These are phyloP conservation scores for Gonium pectorale DNA, from an alignment of 139 green algal genomes.

Conservation along the genomic window DNA sequence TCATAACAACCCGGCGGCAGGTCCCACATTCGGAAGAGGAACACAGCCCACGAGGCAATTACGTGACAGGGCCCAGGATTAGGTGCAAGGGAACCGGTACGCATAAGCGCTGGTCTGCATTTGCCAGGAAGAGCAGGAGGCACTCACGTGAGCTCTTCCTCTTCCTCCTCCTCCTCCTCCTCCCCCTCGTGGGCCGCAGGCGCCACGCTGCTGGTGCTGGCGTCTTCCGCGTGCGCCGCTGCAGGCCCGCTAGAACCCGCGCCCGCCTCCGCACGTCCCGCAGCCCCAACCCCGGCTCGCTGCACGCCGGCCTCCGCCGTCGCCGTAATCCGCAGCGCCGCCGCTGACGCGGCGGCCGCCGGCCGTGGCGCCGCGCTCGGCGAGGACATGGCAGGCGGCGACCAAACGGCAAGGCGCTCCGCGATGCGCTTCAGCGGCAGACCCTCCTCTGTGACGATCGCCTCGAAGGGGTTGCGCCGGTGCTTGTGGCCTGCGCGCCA, in stretches of 20 bases:
- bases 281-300: not conserved
- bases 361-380: not conserved
- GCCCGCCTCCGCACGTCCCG: not conserved
- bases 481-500: conserved; percentile 61
- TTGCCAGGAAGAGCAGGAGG: too few relatives aligned
- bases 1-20: too few relatives aligned
- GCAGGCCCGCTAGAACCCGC: not conserved
- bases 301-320: not conserved
- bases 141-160: conserved; percentile 8
- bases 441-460: conserved; percentile 77
- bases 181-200: too few relatives aligned
- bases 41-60: too few relatives aligned
- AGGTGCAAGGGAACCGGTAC: too few relatives aligned
- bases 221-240: not conserved
- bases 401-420: conserved; percentile 44
- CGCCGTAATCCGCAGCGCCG: too few relatives aligned
- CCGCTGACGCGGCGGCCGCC: too few relatives aligned
- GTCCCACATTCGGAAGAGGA: too few relatives aligned
- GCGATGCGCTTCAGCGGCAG: conserved; percentile 70
- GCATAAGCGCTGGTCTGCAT: too few relatives aligned
- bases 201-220: not conserved
- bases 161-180: too few relatives aligned
- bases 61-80: too few relatives aligned
- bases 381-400: not conserved
- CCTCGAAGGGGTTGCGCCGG: conserved; percentile 84